Evolutionary conservation across 495 filamentous ascomycete genomes (phyloP), one percentile per base, ranked within the genome.

Genomic region (Alectoria sarmentosa): DNA sequence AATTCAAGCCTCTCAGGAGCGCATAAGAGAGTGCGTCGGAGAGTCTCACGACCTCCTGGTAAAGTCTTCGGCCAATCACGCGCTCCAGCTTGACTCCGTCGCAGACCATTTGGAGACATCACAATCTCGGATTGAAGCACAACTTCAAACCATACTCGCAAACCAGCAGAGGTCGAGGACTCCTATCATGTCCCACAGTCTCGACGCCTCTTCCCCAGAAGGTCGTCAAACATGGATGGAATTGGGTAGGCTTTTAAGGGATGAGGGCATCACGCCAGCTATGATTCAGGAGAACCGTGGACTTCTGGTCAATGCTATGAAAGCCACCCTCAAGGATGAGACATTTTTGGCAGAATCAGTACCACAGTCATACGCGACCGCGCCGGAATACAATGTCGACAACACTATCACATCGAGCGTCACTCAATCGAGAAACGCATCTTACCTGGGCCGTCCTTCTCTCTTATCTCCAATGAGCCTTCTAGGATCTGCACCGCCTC

Each of bases 181-280:
- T 21, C 44, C 14, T 4, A 36, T 55, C 15, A 4, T 54, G 41
- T 64, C 61, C 17, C 54, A 64, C 13, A 67, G 62, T 42, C 44
- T 67, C 26, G 57, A 67, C 30, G 62, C 66, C 21, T 67, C 66
- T 39, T 67, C 66, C 8, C 66, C 62, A 26, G 66, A 67, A 61
- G 62, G 66, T 23, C 66, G 62, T 54, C 10, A 67, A 21, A 67
- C 62, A 38, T 67, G 62, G 65, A 67, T 67, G 65, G 44, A 64
- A 15, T 32, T 67, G 15, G 62, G 62, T 55, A 65, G 57, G 23
- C 58, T 60, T 19, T 39, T 67, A 23, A 60, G 61, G 46, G 57
- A 48, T 13, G 57, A 67, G 57, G 62, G 62, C 6, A 67, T 65
- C 62, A 60, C 62, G 21, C 57, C 62, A 44, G 39, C 30, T 4